Evolutionary conservation across 1,284 basidiomycete species (phyloP).

Genomic region (Tetrapyrgos nigripes): DNA sequence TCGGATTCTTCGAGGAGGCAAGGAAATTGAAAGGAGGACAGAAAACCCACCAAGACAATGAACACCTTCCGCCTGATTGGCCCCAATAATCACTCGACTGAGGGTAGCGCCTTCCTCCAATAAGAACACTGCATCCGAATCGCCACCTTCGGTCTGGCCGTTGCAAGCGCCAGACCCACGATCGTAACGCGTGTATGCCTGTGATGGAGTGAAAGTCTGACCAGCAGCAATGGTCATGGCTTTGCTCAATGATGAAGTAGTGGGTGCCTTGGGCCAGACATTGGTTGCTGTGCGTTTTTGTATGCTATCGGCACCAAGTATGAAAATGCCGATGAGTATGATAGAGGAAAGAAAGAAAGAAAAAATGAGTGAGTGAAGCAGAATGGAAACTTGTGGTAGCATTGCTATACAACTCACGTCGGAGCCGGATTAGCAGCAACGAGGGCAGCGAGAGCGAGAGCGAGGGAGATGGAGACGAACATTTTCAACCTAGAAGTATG

Average conservation of each 20-base stretch:
- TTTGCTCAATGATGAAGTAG: constrained; percentile 40
- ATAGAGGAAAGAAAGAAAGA: neutral
- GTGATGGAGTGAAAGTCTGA: constrained; percentile 40
- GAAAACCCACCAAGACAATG: constrained; percentile 42
- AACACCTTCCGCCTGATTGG: constrained; percentile 48
- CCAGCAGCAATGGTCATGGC: constrained; percentile 43
- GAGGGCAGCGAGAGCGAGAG: neutral
- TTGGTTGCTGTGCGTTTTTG: constrained; percentile 40
- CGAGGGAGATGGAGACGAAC: neutral
- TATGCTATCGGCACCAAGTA: no score
- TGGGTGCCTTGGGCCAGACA: constrained; percentile 44
- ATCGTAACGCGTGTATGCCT: constrained; percentile 41
- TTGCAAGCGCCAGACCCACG: constrained; percentile 41
- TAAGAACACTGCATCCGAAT: constrained; percentile 45
- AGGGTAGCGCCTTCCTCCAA: constrained; percentile 46
- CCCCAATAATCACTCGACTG: constrained; percentile 46
- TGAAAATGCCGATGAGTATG: neutral
- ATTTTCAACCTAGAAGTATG: neutral
- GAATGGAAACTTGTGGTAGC: neutral
- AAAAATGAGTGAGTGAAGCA: neutral
- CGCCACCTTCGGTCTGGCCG: constrained; percentile 40
- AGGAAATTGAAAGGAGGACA: neutral
- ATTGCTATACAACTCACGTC: no score
- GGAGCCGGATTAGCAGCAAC: neutral
- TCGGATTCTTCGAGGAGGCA: neutral